Evolutionary conservation across 2,329 filamentous ascomycete species (phyloP).

Genomic region (Phyllachora maydis): DNA sequence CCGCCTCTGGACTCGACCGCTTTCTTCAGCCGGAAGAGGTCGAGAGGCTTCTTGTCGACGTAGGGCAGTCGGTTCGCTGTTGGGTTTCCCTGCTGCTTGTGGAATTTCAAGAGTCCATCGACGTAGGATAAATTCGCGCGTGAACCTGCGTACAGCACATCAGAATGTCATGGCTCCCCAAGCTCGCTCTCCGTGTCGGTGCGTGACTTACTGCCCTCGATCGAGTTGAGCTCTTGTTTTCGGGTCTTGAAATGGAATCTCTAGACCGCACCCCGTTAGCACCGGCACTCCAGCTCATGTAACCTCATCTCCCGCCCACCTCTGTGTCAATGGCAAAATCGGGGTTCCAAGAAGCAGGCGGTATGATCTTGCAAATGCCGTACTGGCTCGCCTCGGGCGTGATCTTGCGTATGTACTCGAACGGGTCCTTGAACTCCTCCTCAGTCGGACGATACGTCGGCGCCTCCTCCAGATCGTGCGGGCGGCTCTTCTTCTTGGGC

Average conservation of each 20-base stretch:
- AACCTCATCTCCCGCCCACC: no score
- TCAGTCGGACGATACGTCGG: slow-evolving; percentile 79
- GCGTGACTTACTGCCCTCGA: slow-evolving; percentile 70
- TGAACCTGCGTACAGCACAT: slow-evolving; percentile 64
- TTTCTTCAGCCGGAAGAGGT: slow-evolving; percentile 90
- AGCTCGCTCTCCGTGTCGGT: slow-evolving; percentile 1
- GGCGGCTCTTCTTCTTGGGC: slow-evolving; percentile 55
- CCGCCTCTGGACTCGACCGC: slow-evolving; percentile 87
- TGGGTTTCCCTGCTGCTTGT: slow-evolving; percentile 89
- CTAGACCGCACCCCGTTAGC: slow-evolving; percentile 23
- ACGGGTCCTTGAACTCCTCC: slow-evolving; percentile 87
- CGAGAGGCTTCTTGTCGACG: slow-evolving; percentile 91
- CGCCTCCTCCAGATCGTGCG: slow-evolving; percentile 72
- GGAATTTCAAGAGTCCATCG: slow-evolving; percentile 85
- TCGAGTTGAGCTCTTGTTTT: slow-evolving; percentile 90
- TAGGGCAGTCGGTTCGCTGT: slow-evolving; percentile 88
- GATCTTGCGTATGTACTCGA: slow-evolving; percentile 88
- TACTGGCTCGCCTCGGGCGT: slow-evolving; percentile 67
- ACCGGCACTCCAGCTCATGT: no score
- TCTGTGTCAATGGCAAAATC: slow-evolving; percentile 93
- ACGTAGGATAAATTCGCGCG: slow-evolving; percentile 91
- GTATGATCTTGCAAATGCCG: slow-evolving; percentile 89
- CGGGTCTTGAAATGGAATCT: slow-evolving; percentile 93
- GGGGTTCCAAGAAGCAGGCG: slow-evolving; percentile 84
- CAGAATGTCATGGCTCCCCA: no score